Conservation (phyloP, 495 filamentous ascomycete species). For the Penicillium antarcticum region DNA sequence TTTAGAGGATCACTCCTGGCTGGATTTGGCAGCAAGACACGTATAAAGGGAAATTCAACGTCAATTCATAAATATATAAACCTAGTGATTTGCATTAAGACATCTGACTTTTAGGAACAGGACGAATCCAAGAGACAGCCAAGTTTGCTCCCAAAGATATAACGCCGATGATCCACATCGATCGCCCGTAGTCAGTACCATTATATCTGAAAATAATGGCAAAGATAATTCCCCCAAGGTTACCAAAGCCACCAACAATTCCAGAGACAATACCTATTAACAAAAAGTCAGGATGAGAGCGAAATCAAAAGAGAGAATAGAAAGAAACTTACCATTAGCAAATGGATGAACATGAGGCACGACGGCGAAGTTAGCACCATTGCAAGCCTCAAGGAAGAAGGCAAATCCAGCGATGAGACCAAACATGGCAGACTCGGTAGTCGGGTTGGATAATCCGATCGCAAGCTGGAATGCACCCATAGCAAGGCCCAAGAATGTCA, state of each 20-base stretch:
- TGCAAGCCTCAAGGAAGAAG: slow-evolving; percentile 79
- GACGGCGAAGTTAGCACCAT: slow-evolving; percentile 82
- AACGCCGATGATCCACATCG: slow-evolving; percentile 80
- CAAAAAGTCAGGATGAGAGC: neutral
- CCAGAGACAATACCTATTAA: slow-evolving; percentile 66
- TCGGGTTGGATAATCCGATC: slow-evolving; percentile 65
- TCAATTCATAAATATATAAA: too few relatives aligned
- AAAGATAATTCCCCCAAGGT: slow-evolving; percentile 83
- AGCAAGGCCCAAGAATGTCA: slow-evolving; percentile 58
- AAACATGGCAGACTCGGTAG: slow-evolving; percentile 62
- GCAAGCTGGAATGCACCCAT: slow-evolving; percentile 67
- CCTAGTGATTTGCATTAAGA: slow-evolving; percentile 1
- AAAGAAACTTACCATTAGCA: slow-evolving; percentile 55
- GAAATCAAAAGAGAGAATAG: neutral
- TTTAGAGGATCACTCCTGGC: too few relatives aligned
- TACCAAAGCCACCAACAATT: slow-evolving; percentile 73
- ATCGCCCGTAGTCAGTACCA: slow-evolving; percentile 60
- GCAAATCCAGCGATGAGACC: slow-evolving; percentile 72
- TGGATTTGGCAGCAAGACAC: too few relatives aligned
- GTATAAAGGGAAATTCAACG: too few relatives aligned
- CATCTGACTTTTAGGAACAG: slow-evolving; percentile 49
- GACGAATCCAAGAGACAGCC: slow-evolving; percentile 66
- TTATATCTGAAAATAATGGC: slow-evolving; percentile 81
- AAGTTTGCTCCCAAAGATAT: slow-evolving; percentile 68
- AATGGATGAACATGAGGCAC: slow-evolving; percentile 81